A percentile compares a stretch with the other conserved stretches of the same genome.
Evolutionary conservation across 2,329 filamentous ascomycete species (phyloP).

Genomic region (Aureobasidium leucospermi): DNA sequence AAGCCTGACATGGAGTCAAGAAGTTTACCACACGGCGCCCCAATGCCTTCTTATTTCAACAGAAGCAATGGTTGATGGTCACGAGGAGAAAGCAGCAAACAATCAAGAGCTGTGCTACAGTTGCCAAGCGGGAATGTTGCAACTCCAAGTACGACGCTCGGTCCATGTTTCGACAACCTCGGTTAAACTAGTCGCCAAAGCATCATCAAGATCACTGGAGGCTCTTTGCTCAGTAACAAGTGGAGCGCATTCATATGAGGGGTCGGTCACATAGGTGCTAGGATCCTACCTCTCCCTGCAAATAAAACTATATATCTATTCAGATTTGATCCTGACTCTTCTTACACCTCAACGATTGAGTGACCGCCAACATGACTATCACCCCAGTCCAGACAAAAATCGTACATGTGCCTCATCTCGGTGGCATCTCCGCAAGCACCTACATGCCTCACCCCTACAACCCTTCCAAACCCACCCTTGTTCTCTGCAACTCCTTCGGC

Average conservation of each 20-base stretch:
- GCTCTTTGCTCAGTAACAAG: background rate
- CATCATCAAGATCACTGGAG: background rate
- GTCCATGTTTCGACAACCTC: background rate
- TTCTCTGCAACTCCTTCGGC: slow-evolving; percentile 46
- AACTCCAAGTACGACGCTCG: background rate
- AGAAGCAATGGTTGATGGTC: background rate
- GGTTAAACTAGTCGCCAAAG: background rate
- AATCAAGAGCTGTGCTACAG: background rate
- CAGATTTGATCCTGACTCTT: too few relatives aligned
- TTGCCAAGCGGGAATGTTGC: background rate
- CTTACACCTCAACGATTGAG: background rate
- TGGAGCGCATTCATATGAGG: background rate
- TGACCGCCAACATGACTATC: slow-evolving; percentile 13
- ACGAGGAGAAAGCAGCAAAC: slow-evolving; percentile 5
- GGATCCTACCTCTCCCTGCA: too few relatives aligned
- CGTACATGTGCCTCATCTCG: slow-evolving; percentile 42
- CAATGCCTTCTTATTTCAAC: background rate
- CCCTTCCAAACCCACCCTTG: slow-evolving; percentile 41
- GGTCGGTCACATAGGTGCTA: background rate
- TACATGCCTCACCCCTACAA: slow-evolving; percentile 33
- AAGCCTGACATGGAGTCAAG: background rate
- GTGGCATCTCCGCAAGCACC: slow-evolving; percentile 43
- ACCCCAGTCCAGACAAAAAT: slow-evolving; percentile 24
- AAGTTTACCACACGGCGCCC: background rate
- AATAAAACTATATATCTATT: too few relatives aligned